These are phyloP conservation scores for Ceratocystis lukuohia DNA, from an alignment of 2,329 filamentous ascomycete species.

Conservation along the genomic window DNA sequence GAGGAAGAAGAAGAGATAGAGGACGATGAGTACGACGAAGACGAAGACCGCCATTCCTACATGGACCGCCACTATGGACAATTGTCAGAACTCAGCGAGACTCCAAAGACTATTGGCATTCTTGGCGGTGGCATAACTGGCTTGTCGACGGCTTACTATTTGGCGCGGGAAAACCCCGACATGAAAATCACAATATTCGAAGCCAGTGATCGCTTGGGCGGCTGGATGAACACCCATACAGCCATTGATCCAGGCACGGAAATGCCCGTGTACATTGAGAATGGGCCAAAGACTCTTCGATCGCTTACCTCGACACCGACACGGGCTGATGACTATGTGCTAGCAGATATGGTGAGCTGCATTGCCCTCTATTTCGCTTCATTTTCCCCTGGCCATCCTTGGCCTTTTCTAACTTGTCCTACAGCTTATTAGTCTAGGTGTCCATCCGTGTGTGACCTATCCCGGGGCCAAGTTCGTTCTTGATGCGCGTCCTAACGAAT, in stretches of 20 bases:
- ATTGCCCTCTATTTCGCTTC: neutral
- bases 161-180: conserved; percentile 38
- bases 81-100: neutral
- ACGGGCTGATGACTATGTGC: conserved; percentile 48
- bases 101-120: conserved; percentile 42
- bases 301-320: conserved; percentile 31
- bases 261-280: conserved; percentile 17
- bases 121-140: conserved; percentile 76
- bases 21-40: conserved; percentile 1
- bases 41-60: neutral
- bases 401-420: neutral
- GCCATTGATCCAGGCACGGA: conserved; percentile 29
- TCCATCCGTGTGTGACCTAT: conserved; percentile 14
- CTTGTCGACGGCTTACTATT: conserved; percentile 62
- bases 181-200: conserved; percentile 29
- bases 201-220: conserved; percentile 53
- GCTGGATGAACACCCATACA: conserved; percentile 66
- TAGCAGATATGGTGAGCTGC: conserved; percentile 53
- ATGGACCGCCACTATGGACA: too few relatives aligned
- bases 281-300: conserved; percentile 63
- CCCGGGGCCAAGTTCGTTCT: conserved; percentile 18
- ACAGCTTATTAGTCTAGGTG: conserved; percentile 15
- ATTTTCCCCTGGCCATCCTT: neutral
- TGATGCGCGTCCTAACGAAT: neutral
- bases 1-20: neutral